Conservation (phyloP, 805 yeast species). For the Barnettozyma populi region DNA sequence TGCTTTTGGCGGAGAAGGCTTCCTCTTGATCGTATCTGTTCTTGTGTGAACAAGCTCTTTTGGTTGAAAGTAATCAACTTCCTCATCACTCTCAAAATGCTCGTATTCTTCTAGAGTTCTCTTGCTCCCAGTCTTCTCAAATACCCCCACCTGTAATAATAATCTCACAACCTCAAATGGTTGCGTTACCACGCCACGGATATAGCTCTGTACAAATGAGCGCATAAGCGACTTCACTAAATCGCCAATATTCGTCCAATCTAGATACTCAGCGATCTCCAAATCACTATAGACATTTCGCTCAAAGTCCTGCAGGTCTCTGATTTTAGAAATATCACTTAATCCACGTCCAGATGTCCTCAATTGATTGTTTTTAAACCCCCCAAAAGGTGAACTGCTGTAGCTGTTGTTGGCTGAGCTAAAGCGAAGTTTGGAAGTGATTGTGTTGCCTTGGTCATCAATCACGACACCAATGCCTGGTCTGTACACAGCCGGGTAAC, state of each 20-base stretch:
- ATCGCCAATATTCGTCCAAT: conserved; percentile 50
- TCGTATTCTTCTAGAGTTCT: conserved; percentile 29
- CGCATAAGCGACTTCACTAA: conserved; percentile 49
- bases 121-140: conserved; percentile 23
- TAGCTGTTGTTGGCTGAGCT: conserved; percentile 7
- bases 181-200: conserved; percentile 65
- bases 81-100: conserved; percentile 36
- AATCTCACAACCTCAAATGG: conserved; percentile 84
- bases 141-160: conserved; percentile 74
- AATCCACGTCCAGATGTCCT: conserved; percentile 2
- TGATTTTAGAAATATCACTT: conserved; percentile 11
- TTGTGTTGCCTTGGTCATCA: conserved; percentile 37
- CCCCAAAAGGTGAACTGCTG: conserved; percentile 18
- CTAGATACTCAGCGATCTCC: conserved; percentile 64
- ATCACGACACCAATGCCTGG: conserved; percentile 56
- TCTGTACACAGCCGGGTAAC: conserved; percentile 52
- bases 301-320: conserved; percentile 20
- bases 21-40: conserved; percentile 14
- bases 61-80: conserved; percentile 37
- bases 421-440: conserved; percentile 33
- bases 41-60: conserved; percentile 18
- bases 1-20: not conserved
- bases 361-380: conserved; percentile 9
- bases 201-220: conserved; percentile 63
- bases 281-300: conserved; percentile 37